These are phyloP conservation scores for Zasmidium cellare DNA, from an alignment of 2,329 filamentous ascomycete genomes.

Conservation along the genomic window DNA sequence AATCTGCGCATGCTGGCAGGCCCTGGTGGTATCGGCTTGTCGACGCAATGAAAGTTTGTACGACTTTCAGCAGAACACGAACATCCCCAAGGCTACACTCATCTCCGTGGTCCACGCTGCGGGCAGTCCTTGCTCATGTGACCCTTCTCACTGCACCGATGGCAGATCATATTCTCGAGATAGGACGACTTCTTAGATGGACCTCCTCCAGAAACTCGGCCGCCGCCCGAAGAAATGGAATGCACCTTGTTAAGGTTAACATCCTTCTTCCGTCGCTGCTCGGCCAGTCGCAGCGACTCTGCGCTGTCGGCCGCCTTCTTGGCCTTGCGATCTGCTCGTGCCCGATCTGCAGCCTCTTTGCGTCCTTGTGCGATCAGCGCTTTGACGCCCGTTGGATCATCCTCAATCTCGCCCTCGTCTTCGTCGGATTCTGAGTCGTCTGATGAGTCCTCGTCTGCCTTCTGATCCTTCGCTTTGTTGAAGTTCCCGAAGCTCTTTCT, in stretches of 20 bases:
- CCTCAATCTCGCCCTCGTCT: constrained; percentile 39
- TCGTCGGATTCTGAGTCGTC: constrained; percentile 36
- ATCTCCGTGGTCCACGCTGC: constrained; percentile 15
- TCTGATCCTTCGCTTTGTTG: constrained; percentile 36
- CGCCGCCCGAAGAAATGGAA: constrained; percentile 52
- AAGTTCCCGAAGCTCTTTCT: constrained; percentile 55
- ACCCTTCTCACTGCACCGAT: constrained; percentile 61
- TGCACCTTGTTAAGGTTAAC: constrained; percentile 61
- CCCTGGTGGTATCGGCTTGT: no score
- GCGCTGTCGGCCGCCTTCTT: constrained; percentile 52
- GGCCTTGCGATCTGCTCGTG: constrained; percentile 45
- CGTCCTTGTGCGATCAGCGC: constrained; percentile 48
- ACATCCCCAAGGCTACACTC: neutral
- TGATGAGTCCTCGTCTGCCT: constrained; percentile 29
- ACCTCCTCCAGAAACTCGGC: constrained; percentile 3
- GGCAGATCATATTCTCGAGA: constrained; percentile 52
- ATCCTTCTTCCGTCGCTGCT: constrained; percentile 64
- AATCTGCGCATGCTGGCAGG: no score
- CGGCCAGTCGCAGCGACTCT: constrained; percentile 54
- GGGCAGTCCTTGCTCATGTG: constrained; percentile 62
- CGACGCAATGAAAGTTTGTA: no score
- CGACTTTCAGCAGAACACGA: no score
- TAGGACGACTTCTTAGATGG: constrained; percentile 28
- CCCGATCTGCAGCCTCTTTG: constrained; percentile 45
- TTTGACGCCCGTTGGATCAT: constrained; percentile 42